Conservation (phyloP, 1,284 basidiomycete genomes). For the Cutaneotrichosporon curvatum region DNA sequence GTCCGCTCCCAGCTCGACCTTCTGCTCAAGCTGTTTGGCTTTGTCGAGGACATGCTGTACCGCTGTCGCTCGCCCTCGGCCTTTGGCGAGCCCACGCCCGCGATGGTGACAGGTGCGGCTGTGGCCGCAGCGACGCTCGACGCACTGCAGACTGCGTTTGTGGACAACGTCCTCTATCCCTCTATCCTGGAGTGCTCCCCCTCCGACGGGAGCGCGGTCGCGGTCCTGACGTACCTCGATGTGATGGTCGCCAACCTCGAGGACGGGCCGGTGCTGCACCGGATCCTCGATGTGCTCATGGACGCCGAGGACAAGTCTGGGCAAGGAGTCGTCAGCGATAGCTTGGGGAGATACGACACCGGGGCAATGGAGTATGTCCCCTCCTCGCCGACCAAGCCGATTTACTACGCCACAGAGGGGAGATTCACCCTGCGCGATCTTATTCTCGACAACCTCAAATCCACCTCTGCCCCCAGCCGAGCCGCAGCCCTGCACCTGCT, state of each 20-base stretch:
- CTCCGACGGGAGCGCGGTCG: slow-evolving; percentile 84
- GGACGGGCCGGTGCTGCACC: slow-evolving; percentile 49
- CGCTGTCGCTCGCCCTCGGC: slow-evolving; percentile 24
- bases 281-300: slow-evolving; percentile 30
- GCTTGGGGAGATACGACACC: slow-evolving; percentile 11
- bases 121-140: slow-evolving; percentile 74
- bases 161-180: slow-evolving; percentile 89
- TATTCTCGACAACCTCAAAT: slow-evolving; percentile 67
- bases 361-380: slow-evolving; percentile 32
- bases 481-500: slow-evolving; percentile 73
- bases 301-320: slow-evolving; percentile 25
- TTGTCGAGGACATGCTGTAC: slow-evolving; percentile 71
- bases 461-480: slow-evolving; percentile 56
- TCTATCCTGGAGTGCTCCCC: slow-evolving; percentile 90
- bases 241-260: slow-evolving; percentile 71
- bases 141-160: slow-evolving; percentile 74
- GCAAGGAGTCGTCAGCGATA: slow-evolving; percentile 2
- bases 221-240: slow-evolving; percentile 95
- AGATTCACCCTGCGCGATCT: slow-evolving; percentile 86
- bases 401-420: slow-evolving; percentile 66
- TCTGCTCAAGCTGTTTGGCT: slow-evolving; percentile 82
- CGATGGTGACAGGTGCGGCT: slow-evolving; percentile 10
- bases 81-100: slow-evolving; percentile 17
- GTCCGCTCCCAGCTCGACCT: slow-evolving; percentile 76
- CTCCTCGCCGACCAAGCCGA: not conserved